phyloP scores from a whole-genome alignment of 78 protist genomes.

The slime mould (Dictyostelium discoideum) region dicty_2.7 NC_007088.5:2036001-2036500 shows the following conservation, averaged over 20 bases:
- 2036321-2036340: constrained; percentile 68
- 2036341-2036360: constrained; percentile 50
- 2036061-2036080: constrained; percentile 81
- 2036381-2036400: constrained; percentile 68
- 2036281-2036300: constrained; percentile 33
- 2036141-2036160: constrained; percentile 65
- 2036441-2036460: constrained; percentile 31
- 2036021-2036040: constrained; percentile 48
- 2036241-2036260: background rate
- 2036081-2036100: constrained; percentile 64
- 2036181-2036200: constrained; percentile 12
- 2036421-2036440: constrained; percentile 42
- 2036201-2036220: constrained; percentile 36
- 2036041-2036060: constrained; percentile 53
- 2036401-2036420: constrained; percentile 71
- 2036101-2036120: constrained; percentile 36
- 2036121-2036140: constrained; percentile 54
- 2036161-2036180: background rate
- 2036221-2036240: constrained; percentile 8
- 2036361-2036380: constrained; percentile 63
- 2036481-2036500: background rate
- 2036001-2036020: constrained; percentile 14
- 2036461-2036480: constrained; percentile 16
- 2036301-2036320: constrained; percentile 41
- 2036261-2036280: constrained; percentile 63